Conservation (phyloP, 352 stramenopile species). For the Phytophthora cactorum region DNA sequence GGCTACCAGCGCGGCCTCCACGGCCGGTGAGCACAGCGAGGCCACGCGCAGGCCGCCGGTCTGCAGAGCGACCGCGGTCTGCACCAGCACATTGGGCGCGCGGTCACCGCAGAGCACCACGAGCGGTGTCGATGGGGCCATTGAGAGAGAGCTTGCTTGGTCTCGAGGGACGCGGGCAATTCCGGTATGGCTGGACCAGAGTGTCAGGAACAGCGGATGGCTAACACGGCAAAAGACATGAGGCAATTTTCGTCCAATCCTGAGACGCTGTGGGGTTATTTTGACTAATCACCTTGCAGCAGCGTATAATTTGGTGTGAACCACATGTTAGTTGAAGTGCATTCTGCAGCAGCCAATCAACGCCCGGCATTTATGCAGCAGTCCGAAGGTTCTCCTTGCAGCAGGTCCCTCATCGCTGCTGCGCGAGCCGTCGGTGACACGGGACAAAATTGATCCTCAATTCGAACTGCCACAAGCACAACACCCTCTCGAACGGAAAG, state of each 20-base stretch:
- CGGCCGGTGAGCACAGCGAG: constrained; percentile 55
- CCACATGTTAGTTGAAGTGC: constrained; percentile 19
- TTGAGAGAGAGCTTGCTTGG: constrained; percentile 18
- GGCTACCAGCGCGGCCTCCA: constrained; percentile 66
- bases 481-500: too few relatives aligned
- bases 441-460: too few relatives aligned
- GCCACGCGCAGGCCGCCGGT: constrained; percentile 63
- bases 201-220: constrained; percentile 13
- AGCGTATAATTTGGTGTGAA: constrained; percentile 1
- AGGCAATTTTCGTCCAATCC: constrained; percentile 2
- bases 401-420: neutral
- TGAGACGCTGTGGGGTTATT: neutral
- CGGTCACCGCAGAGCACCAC: constrained; percentile 74
- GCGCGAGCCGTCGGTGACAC: too few relatives aligned
- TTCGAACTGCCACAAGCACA: too few relatives aligned
- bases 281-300: neutral
- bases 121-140: constrained; percentile 50
- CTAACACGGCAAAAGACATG: constrained; percentile 25
- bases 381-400: too few relatives aligned
- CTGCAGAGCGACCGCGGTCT: constrained; percentile 60
- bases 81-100: constrained; percentile 53
- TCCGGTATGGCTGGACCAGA: constrained; percentile 30
- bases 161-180: constrained; percentile 15
- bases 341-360: neutral
- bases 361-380: neutral